These are phyloP conservation scores for Litsea cubeba DNA, from an alignment of 164 flowering plant species.

Conservation along the genomic window DNA sequence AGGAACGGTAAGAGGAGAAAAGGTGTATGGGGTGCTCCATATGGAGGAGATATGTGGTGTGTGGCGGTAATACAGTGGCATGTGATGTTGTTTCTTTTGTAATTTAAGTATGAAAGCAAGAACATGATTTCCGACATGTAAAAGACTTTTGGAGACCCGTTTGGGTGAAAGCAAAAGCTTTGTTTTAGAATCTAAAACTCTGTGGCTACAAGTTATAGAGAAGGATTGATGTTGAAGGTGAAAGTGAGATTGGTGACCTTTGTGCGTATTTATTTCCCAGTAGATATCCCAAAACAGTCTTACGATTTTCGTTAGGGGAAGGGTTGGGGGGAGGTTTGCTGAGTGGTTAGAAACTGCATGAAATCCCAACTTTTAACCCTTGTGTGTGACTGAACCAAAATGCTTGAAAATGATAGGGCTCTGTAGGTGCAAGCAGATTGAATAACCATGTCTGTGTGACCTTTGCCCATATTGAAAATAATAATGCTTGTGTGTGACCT, in stretches of 20 bases:
- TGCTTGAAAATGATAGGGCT: too few species aligned
- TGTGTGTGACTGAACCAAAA: too few species aligned
- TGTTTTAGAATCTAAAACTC: background rate
- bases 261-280: background rate
- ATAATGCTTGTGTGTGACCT: too few species aligned
- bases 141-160: background rate
- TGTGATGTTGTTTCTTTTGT: conserved; percentile 14
- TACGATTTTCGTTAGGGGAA: background rate
- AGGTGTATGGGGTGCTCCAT: conserved; percentile 3
- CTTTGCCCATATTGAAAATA: too few species aligned
- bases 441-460: too few species aligned
- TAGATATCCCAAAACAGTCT: background rate
- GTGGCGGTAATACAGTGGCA: conserved; percentile 21
- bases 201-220: background rate
- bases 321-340: too few species aligned
- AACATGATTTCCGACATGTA: conserved; percentile 7
- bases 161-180: conserved; percentile 1
- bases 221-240: background rate
- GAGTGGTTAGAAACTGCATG: too few species aligned
- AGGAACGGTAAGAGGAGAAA: background rate
- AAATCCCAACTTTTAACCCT: too few species aligned
- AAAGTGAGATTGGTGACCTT: background rate
- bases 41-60: conserved; percentile 10
- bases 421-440: too few species aligned
- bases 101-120: background rate